Evolutionary conservation across 2,329 filamentous ascomycete genomes (phyloP), one percentile per base, ranked within the genome.

Genomic region (Microdochium paspali): DNA sequence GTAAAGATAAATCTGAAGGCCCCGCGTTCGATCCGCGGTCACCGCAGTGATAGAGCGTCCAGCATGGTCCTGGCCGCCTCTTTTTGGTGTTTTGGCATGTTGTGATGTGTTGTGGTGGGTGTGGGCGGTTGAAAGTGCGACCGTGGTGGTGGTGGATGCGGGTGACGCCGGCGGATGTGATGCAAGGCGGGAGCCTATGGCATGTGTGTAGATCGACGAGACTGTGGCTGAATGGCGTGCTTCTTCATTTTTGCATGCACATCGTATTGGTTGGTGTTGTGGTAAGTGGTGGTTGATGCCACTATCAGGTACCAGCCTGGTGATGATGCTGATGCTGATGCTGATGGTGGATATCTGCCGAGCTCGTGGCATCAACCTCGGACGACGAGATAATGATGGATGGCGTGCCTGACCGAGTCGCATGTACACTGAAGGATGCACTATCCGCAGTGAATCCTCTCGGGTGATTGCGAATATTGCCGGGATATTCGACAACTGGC

Each of bases 321-420:
- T n/a, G n/a, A n/a, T n/a, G n/a, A n/a, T n/a, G n/a, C n/a, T n/a
- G 26, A 28, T 28, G 26, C 7, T 7, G 26, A 28, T 28, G 26
- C 26, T 28, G 7, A 28, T 28, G 26, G 26, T 28, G 26, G 13
- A 28, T 28, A 7, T 28, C 7, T 28, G 26, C 13, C 26, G 26
- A 28, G 7, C 26, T 28, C 7, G 26, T 35, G 31, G 31, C 31
- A 30, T 9, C 28, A 30, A 9, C 9, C 28, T 30, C 9, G 9
- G 28, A 9, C 15, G 15, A 30, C n/a, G 52, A 58, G 10, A 58
- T 47, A n/a, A 58, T 46, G 35, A 58, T 58, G 6, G 48, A 42
- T 24, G 49, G 49, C 20, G 44, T 40, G 32, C 24, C 24, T 23
- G 21, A 15, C 13, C 24, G 26, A 7, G n/a, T n/a, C n/a, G n/a